Evolutionary conservation across 139 green algal genomes (phyloP), one percentile per base, ranked within the genome.

Genomic region (Tetraselmis chui): DNA sequence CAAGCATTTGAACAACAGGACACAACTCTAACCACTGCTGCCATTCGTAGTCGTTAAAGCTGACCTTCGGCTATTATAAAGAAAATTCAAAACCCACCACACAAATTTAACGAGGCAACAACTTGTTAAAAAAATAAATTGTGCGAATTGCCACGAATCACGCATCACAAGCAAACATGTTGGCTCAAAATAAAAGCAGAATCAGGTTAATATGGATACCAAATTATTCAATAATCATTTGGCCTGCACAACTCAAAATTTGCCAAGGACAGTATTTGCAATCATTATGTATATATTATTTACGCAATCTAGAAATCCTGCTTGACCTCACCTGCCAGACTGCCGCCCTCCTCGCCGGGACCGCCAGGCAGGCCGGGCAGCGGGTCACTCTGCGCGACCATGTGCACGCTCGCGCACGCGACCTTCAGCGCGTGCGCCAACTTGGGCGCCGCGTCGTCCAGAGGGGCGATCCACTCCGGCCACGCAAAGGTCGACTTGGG

Each of bases 21-120:
- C 28, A 29, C 28, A 79, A n/a, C 30, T 67, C 31, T 22, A 18
- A 30, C 80, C 25, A 31, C 28, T n/a, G 80, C 80, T 18, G 80
- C 29, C 28, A 59, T 79, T 83, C 28, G 59, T 67, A 22, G 80
- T 83, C 80, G 78, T 59, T 30, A 75, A 11, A 1, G 28, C 80
- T 18, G 2, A 32, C 0, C 0, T 0, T 32, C 29, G 23, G 75
- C 25, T 79, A 1, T n/a, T 1, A 5, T 22, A 24, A 78, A 79
- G 80, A 30, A 59, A 24, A 29, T 22, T 28, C 75, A 1, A 79
- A 28, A 79, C 30, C 23, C 28, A 32, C 75, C 22, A 79, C 75
- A 79, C 24, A 28, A 0, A 28, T 24, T n/a, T n/a, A n/a, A n/a
- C n/a, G n/a, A n/a, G n/a, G n/a, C n/a, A n/a, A n/a, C n/a, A n/a